Evolutionary conservation across 208 protist species (phyloP), one percentile per base, ranked within the genome.

Genomic region (Acanthamoeba lenticulata): DNA sequence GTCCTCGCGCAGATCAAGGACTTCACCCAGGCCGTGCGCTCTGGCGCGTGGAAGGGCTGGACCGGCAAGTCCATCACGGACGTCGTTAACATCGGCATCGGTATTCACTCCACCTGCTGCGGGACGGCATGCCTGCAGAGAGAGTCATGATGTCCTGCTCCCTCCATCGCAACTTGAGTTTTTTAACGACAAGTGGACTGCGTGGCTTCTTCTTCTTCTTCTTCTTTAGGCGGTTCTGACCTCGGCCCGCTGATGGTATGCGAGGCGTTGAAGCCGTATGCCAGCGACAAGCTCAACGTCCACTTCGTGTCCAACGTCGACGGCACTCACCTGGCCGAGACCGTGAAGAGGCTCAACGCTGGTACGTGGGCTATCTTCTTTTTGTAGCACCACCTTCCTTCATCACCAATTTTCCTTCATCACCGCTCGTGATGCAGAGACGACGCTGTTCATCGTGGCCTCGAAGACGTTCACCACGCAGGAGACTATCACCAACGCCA

Each of bases 381-480:
- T 36, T 38, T 47, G 21, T 13, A 49, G 21, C 42, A 40, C 17
- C 36, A 24, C 27, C 42, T 36, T 81, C 40, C 17, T 21, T 29
- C 44, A 57, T 44, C 27, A 0, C n/a, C 27, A 21, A 29, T 44
- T 32, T 13, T 11, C 6, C 9, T 86, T 34, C 24, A 11, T 24
- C 15, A 2, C 0, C 32, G 72, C 29, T n/a, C 1, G 11, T 49
- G 85, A 62, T 49, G 40, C 98, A 29, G 98, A 99, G 93, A 97
- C 98, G 52, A 99, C 98, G 1, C 96, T 99, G 36, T 99, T 99
- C 88, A 98, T 99, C 49, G 97, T 99, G 88, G 98, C 98, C 44
- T 99, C 98, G 79, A 99, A 99, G 96, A 99, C 99, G 4, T 99
- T 99, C 95, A 99, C 99, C 15, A 99, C 99, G 6, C 97, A 97